A percentile compares a stretch with the other conserved stretches of the same genome.
Evolutionary conservation across 257 asterid genomes (phyloP).

Genomic region (Solanum tarapatanum): DNA sequence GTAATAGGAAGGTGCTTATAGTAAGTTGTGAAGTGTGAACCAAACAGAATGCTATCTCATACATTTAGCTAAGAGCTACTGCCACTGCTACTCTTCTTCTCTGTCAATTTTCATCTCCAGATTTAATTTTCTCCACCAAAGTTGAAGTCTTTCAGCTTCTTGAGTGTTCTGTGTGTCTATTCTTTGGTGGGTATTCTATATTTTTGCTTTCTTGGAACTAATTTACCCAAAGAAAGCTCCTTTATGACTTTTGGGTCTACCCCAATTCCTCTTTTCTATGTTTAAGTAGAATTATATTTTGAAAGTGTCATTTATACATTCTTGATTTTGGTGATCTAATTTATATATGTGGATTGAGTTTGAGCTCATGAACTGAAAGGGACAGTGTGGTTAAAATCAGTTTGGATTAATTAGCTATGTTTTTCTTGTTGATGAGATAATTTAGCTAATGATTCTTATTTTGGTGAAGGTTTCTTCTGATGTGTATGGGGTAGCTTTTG

Average conservation of each 20-base stretch:
- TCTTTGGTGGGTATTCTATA: neutral
- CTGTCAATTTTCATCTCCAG: neutral
- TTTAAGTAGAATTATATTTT: neutral
- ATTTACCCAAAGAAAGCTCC: neutral
- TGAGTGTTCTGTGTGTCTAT: neutral
- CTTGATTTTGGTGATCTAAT: neutral
- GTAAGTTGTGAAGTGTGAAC: neutral
- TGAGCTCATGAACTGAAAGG: neutral
- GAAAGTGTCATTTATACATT: neutral
- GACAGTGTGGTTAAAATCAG: neutral
- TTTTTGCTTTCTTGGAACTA: neutral
- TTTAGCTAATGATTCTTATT: neutral
- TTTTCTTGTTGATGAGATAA: neutral
- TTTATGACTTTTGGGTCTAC: neutral
- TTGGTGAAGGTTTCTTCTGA: neutral
- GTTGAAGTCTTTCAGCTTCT: neutral
- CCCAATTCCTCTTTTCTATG: neutral
- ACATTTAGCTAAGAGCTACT: neutral
- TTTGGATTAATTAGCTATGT: neutral
- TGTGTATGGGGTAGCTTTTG: slow-evolving; percentile 3
- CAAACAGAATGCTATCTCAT: neutral
- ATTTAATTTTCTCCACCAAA: neutral
- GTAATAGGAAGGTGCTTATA: neutral
- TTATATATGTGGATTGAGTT: neutral
- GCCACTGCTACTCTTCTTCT: neutral